These are phyloP conservation scores for Ascochyta rabiei DNA, from an alignment of 2,329 filamentous ascomycete genomes.

Conservation along the genomic window DNA sequence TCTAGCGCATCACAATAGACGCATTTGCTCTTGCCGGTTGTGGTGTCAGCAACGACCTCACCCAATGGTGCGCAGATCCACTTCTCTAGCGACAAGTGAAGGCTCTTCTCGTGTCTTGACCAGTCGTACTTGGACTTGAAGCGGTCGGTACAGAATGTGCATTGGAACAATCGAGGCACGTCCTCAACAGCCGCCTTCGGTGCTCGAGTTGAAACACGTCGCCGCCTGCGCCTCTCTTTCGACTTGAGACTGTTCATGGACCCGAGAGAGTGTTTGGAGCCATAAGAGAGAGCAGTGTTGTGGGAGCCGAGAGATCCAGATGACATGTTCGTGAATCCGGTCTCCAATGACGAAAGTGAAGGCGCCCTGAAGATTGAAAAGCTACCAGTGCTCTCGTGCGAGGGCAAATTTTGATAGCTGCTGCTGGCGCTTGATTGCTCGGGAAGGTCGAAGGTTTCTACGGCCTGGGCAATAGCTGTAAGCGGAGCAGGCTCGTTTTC, in stretches of 20 bases:
- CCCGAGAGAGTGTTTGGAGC: constrained; percentile 62
- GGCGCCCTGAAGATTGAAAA: constrained; percentile 59
- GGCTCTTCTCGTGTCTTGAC: constrained; percentile 49
- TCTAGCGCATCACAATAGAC: constrained; percentile 64
- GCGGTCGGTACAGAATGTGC: constrained; percentile 49
- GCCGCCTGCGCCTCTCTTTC: constrained; percentile 63
- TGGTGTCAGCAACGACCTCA: constrained; percentile 61
- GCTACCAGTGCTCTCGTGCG: constrained; percentile 54
- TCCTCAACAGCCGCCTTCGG: constrained; percentile 32
- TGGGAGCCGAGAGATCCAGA: constrained; percentile 61
- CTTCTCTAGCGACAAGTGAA: constrained; percentile 48
- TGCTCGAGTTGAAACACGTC: constrained; percentile 54
- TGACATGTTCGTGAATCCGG: constrained; percentile 56
- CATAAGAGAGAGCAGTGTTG: constrained; percentile 62
- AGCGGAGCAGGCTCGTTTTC: constrained; percentile 71
- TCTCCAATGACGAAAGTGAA: constrained; percentile 61
- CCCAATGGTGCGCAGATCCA: constrained; percentile 65
- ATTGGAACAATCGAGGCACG: constrained; percentile 40
- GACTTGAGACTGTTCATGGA: constrained; percentile 61
- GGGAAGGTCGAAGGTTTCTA: constrained; percentile 50
- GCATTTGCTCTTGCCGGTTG: constrained; percentile 63
- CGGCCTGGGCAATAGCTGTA: constrained; percentile 67
- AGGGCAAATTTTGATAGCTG: constrained; percentile 55
- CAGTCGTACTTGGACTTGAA: constrained; percentile 52
- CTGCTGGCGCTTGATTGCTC: constrained; percentile 44